Base-by-base conservation (phyloP, 2,329 filamentous ascomycete genomes). In the Didymella pomorum region DNA sequence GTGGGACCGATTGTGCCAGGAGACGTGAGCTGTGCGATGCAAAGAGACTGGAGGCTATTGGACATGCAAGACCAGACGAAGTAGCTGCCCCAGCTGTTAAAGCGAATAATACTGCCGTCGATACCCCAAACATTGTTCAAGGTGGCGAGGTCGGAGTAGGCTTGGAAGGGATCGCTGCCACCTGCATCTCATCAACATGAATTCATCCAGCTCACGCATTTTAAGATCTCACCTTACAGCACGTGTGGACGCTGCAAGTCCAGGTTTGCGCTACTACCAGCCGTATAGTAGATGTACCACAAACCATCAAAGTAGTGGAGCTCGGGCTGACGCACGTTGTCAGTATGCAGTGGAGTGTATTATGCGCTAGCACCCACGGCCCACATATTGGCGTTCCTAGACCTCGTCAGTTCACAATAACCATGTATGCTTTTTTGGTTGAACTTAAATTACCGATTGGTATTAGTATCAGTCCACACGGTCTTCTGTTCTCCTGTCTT, bases 221-320 rank as follows among this genome's bases (percentile, higher is more conserved):
- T 25, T 25, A 4, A 7, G 2, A 14, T 59, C 68, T 48, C 60
- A 81, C 82, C 83, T 61, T 80, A 78, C 3, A 86, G 76, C 20
- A 84, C 85, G 55, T 86, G 81, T 4, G 80, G 70, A 11, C 81
- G 78, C 70, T 87, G 84, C 2, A 78, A 77, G 29, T 81, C 81
- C 1, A 86, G 72, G 59, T 84, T 77, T 2, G 71, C 75, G 14
- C 45, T 69, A 23, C 75, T 76, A 0, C 83, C 83, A 1, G 83
- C 82, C 0, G 83, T 83, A 67, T 86, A 87, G 72, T 86, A 87
- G 37, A 87, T 79, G 56, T 84, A 86, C 84, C 84, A 82, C 31
- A 67, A 65, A 42, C 68, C 65, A 33, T 80, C 77, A 8, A 86
- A 67, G 55, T 81, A 81, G 64, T 86, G 84, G 0, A 85, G 73